Percentiles rank a stretch among this genome's conserved stretches.
These are phyloP conservation scores for Colletotrichum godetiae DNA, from an alignment of 2,329 filamentous ascomycete genomes.

Conservation along the genomic window DNA sequence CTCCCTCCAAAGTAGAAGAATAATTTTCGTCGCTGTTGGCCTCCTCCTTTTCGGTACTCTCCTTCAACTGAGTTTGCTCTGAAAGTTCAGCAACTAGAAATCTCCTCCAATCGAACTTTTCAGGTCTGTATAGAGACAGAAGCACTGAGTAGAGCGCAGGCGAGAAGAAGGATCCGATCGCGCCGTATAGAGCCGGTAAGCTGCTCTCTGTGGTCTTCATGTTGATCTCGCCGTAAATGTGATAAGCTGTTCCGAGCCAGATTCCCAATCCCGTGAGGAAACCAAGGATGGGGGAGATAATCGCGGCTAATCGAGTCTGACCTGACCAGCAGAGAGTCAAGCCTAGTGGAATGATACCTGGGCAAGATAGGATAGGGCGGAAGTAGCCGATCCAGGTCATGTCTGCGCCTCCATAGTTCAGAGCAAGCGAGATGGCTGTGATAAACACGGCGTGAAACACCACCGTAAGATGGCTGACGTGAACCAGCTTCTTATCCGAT, in stretches of 20 bases:
- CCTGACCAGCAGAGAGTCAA: background rate
- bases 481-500: background rate
- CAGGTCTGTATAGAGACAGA: background rate
- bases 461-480: background rate
- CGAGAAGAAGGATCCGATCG: background rate
- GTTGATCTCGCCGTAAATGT: background rate
- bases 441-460: background rate
- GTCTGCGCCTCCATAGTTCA: background rate
- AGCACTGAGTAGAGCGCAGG: background rate
- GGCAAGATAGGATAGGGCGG: background rate
- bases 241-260: background rate
- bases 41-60: background rate
- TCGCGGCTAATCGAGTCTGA: background rate
- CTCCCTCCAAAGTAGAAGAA: background rate
- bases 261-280: background rate
- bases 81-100: background rate
- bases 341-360: background rate
- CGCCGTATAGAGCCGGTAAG: background rate
- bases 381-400: background rate
- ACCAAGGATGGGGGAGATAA: background rate
- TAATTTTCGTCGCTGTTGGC: background rate
- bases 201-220: background rate
- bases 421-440: background rate
- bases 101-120: background rate
- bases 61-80: background rate